Evolutionary conservation across 2,329 filamentous ascomycete species (phyloP), one percentile per base, ranked within the genome.

Genomic region (Chalara sp.): DNA sequence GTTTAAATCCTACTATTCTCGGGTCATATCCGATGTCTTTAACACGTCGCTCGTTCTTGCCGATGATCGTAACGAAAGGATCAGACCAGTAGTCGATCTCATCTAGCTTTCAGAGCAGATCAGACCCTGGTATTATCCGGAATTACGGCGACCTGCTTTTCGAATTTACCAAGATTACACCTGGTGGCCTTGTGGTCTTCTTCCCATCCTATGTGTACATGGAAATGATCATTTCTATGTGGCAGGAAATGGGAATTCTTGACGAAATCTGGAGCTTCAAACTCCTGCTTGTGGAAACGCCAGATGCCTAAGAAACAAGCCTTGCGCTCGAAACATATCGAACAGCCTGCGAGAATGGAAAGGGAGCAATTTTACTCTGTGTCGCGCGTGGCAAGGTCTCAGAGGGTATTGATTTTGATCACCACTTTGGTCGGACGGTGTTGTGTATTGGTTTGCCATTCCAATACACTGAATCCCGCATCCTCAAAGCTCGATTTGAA

Each of bases 211-310:
- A 99, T 63, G 79, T 99, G 1, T 99, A 99, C 72, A 97, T 99
- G 93, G 93, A 99, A 67, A 92, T 87, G 47, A 97, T 97, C 67
- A 96, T 99, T 67, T 92, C 87, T 67, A 96, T 96, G 84, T 99
- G 93, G 93, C 93, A 99, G 68, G 90, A 89, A 50, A 97, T 97
- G 91, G 90, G 90, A 30, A 96, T 97, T 56, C 75, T 99, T 33
- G 93, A 99, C 70, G 87, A 93, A 65, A 90, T 99, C 32, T 99
- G 93, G 93, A 96, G 96, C 69, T 96, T 96, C 75, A 99, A 99
- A 68, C 79, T 99, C 58, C 96, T 99, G 58, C 79, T 99, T 6
- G 93, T 99, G 53, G 93, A 99, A 73, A 99, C 95, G 0, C 93
- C 93, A 0, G 93, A 99, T 67, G 89, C 90, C 1, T 93, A 99